Percentiles rank a stretch among this genome's conserved stretches.
Evolutionary conservation across 2,329 filamentous ascomycete genomes (phyloP).

Genomic region (Aschersonia sp.): DNA sequence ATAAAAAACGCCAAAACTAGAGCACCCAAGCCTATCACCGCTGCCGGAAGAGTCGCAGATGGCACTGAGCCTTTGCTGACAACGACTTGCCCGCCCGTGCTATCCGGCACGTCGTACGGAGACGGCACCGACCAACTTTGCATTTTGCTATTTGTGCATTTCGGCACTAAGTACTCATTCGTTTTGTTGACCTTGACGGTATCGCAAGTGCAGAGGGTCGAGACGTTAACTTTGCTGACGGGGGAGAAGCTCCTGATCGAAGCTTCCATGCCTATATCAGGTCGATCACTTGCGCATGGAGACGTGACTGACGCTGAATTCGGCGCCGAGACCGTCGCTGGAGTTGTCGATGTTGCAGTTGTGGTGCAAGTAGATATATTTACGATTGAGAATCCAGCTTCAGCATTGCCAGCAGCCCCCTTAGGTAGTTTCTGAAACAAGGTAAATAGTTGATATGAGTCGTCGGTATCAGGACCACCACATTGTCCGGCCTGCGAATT

Average conservation of each 20-base stretch:
- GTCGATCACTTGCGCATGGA: too few relatives aligned
- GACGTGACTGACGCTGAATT: too few relatives aligned
- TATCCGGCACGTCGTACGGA: background rate
- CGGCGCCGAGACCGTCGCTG: too few relatives aligned
- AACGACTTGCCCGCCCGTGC: constrained; percentile 2
- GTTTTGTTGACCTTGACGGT: background rate
- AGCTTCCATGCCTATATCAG: too few relatives aligned
- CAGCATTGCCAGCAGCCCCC: too few relatives aligned
- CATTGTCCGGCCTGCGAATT: constrained; percentile 9
- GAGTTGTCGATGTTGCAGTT: too few relatives aligned
- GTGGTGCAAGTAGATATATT: too few relatives aligned
- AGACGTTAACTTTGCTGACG: background rate
- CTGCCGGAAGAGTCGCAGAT: background rate
- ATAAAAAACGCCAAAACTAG: too few relatives aligned
- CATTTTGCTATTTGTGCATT: background rate
- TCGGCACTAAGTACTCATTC: background rate
- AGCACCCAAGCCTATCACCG: too few relatives aligned
- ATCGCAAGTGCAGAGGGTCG: background rate
- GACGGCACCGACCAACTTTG: background rate
- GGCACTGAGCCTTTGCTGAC: constrained; percentile 3
- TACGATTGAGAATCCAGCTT: too few relatives aligned
- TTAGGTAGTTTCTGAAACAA: constrained; percentile 2
- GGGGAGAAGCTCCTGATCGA: too few relatives aligned
- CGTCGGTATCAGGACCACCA: constrained; percentile 8
- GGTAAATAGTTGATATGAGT: constrained; percentile 5